Evolutionary conservation across 2,329 filamentous ascomycete species (phyloP).

Genomic region (Gaeumannomyces sp.): DNA sequence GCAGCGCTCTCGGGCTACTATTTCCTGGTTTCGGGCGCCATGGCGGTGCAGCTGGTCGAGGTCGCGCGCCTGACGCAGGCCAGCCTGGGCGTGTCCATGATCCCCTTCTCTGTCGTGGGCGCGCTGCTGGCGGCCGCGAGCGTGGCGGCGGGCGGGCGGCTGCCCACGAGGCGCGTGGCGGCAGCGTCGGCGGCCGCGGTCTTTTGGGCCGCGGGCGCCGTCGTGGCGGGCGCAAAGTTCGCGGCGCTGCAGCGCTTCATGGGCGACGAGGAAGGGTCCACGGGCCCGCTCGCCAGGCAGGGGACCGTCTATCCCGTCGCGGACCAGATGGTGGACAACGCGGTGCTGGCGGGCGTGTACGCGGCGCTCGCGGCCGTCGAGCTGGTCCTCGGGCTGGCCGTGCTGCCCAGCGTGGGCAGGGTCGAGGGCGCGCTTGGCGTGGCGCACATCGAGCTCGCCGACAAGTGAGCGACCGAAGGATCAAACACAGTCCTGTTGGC

Average conservation of each 20-base stretch:
- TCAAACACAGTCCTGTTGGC: background rate
- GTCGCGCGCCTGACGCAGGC: conserved; percentile 16
- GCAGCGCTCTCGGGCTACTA: conserved; percentile 18
- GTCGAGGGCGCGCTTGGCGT: background rate
- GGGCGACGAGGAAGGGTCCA: conserved; percentile 5
- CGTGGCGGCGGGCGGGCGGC: background rate
- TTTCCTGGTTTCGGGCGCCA: conserved; percentile 18
- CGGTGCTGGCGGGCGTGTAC: conserved; percentile 18
- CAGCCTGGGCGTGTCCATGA: conserved; percentile 17
- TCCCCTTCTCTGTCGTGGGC: conserved; percentile 19
- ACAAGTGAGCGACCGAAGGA: background rate
- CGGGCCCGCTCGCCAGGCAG: conserved; percentile 12
- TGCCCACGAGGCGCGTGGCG: background rate
- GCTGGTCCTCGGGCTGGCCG: conserved; percentile 1
- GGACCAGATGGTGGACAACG: conserved; percentile 21
- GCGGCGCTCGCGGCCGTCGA: conserved; percentile 14
- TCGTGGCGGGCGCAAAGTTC: conserved; percentile 20
- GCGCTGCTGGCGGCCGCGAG: conserved; percentile 9
- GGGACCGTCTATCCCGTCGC: conserved; percentile 17
- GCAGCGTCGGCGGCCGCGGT: background rate
- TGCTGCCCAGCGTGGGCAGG: conserved; percentile 1
- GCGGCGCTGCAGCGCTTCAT: conserved; percentile 13
- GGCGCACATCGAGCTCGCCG: conserved; percentile 6
- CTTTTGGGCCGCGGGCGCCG: conserved; percentile 19
- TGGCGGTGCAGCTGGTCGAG: conserved; percentile 21